These are phyloP conservation scores for Solanum hybrid DNA, from an alignment of 305 asterid species.

Conservation along the genomic window DNA sequence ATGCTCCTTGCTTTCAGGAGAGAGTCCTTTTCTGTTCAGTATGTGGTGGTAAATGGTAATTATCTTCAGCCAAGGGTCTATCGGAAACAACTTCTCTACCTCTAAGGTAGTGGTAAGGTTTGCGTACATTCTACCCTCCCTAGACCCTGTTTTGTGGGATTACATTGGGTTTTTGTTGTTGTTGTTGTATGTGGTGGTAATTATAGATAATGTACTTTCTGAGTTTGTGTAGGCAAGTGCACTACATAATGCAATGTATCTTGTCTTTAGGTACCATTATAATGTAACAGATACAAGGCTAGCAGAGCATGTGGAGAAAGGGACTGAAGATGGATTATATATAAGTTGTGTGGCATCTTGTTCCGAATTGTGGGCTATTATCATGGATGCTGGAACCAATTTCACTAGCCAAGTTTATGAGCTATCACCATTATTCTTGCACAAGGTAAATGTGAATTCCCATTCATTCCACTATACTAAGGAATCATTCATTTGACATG, in stretches of 20 bases:
- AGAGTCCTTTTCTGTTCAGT: background rate
- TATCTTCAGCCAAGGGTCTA: background rate
- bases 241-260: background rate
- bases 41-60: background rate
- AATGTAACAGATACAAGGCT: conserved; percentile 30
- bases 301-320: conserved; percentile 32
- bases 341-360: conserved; percentile 37
- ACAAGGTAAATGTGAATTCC: conserved; percentile 21
- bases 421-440: conserved; percentile 26
- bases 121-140: background rate
- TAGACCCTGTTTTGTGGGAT: background rate
- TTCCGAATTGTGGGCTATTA: conserved; percentile 32
- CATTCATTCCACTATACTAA: background rate
- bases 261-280: conserved; percentile 28
- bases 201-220: background rate
- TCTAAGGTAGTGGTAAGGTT: background rate
- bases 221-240: background rate
- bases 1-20: background rate
- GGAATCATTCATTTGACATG: background rate
- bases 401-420: conserved; percentile 31
- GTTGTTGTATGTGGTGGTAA: background rate
- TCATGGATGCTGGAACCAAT: conserved; percentile 38
- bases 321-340: conserved; percentile 24
- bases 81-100: background rate
- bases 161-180: background rate